Evolutionary conservation across 2,329 filamentous ascomycete genomes (phyloP), one percentile per base, ranked within the genome.

Genomic region (Ophiostoma pallidulum): DNA sequence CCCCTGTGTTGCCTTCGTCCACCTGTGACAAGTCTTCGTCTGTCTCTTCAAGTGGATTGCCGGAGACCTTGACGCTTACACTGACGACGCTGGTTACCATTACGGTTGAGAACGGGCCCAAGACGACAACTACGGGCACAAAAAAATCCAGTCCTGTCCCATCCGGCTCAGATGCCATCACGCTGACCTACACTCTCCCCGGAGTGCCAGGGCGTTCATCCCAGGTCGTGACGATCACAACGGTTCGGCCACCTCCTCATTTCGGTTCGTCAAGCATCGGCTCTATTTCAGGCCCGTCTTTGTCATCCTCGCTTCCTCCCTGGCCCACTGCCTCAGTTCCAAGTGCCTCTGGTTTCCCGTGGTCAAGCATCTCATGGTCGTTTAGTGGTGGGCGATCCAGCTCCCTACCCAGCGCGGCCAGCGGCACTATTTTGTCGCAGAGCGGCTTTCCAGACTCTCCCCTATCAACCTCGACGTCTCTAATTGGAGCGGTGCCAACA

Each of bases 181-280:
- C 52, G 4, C 48, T 58, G 42, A 58, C 57, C 5, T 58, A 58
- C 48, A 59, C 56, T 0, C 42, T 59, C 8, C 49, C 53, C 3
- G 49, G 45, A 7, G 50, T 39, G 0, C 33, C 43, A 2, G 46
- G 44, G 0, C 46, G 20, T 8, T 40, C 50, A 1, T 46, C 43
- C 2, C 48, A 42, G 8, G 45, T 50, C 4, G 44, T 53, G 12
- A 57, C 39, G 19, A 28, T 45, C 9, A 54, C 49, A 9, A 52
- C 49, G 1, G 31, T 42, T 7, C 47, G 42, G 12, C 47, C 42
- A n/a, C n/a, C n/a, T n/a, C n/a, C 10, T n/a, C 14, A 16, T 14
- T 8, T 12, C 20, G 28, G 20, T 7, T 22, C 32, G 16, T 3
- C 10, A 8, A 22, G 41, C 13, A 32, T 20, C 10, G n/a, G 31